Base-by-base conservation (phyloP, 2,329 filamentous ascomycete species). In the Trichophyton mentagrophytes region DNA sequence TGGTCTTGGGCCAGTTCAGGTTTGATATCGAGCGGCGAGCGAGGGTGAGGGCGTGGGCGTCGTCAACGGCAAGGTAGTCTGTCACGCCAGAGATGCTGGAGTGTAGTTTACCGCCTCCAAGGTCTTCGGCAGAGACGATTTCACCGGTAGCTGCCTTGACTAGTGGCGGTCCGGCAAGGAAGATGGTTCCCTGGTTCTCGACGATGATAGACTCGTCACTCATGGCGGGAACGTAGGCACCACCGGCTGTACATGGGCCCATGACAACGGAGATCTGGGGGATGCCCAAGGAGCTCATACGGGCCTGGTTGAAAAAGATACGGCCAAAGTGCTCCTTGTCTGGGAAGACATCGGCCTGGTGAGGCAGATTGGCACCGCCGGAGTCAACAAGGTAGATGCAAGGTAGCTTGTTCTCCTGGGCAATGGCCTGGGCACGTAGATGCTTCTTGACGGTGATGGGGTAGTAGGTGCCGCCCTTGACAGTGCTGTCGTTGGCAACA, bases 401-500 rank as follows among this genome's bases (percentile, higher is more conserved):
- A 0, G 85, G 85, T 8, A 87, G 73, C 62, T 75, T 86, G 73
- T 97, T 97, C 72, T 97, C 89, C 65, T 89, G 84, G 0, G 92
- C 92, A 65, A 97, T 88, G 30, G 88, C 85, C 74, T 99, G 93
- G 3, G 92, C 92, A 64, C 92, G 84, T 15, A 97, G 79, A 73
- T 97, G 93, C 79, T 99, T 99, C 79, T 96, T 96, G 62, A 97
- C 89, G 0, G 92, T 99, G 67, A 97, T 90, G 1, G 92, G 92
- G 71, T 92, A 97, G 76, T 99, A 99, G 1, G 92, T 95, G 25
- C 92, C 92, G 59, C 92, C 92, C 77, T 97, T 99, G 69, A 97
- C 92, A 17, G 92, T 96, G 77, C 89, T 95, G 72, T 96, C 92
- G 72, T 97, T 96, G 61, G 90, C 91, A 57, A 96, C 88, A 67